Percentiles rank a stretch among this genome's conserved stretches.
Conservation (phyloP, 352 stramenopile species). For the Pythium aristosporum region DNA sequence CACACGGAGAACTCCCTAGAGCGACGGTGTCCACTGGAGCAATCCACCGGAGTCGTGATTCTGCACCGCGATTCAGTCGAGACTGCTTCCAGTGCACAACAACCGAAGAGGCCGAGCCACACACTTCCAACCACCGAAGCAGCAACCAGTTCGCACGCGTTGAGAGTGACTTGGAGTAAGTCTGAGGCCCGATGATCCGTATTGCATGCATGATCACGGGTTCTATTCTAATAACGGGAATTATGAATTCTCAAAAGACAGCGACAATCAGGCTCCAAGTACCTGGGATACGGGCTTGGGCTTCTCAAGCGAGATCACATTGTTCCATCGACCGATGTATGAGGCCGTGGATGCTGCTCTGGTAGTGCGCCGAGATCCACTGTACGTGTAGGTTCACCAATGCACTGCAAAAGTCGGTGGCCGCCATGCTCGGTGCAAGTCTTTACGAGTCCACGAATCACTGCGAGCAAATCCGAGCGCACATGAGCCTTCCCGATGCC, state of each 20-base stretch:
- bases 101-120: not conserved
- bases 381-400: not conserved
- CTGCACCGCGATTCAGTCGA: conserved; percentile 32
- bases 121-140: not conserved
- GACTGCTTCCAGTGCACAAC: conserved; percentile 61
- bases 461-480: conserved; percentile 46
- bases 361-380: not conserved
- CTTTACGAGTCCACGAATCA: conserved; percentile 47
- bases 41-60: conserved; percentile 7
- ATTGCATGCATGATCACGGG: not conserved
- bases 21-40: not conserved
- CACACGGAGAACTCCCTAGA: conserved; percentile 24
- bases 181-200: not conserved
- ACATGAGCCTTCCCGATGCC: conserved; percentile 44
- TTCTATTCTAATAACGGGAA: not conserved
- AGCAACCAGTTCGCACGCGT: conserved; percentile 16
- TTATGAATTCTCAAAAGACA: conserved; percentile 31
- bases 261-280: conserved; percentile 58
- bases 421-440: conserved; percentile 34
- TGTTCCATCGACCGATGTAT: conserved; percentile 35
- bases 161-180: conserved; percentile 20
- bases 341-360: not conserved
- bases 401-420: not conserved
- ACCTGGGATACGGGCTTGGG: conserved; percentile 69
- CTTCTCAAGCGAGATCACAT: conserved; percentile 80